These are phyloP conservation scores for Alnus glutinosa DNA, from an alignment of 306 rosid genomes.

Conservation along the genomic window DNA sequence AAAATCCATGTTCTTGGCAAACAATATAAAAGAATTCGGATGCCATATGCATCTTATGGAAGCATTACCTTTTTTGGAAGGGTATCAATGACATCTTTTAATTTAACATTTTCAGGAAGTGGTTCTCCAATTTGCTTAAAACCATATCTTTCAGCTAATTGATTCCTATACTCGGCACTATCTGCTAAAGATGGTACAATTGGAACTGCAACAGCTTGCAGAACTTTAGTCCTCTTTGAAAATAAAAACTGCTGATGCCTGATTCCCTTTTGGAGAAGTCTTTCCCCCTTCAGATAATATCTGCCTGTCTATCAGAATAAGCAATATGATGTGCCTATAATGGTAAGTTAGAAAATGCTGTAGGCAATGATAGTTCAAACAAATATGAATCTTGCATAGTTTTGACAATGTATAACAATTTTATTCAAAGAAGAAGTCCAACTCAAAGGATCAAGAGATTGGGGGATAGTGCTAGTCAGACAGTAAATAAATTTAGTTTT, in stretches of 20 bases:
- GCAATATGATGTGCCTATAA: slow-evolving; percentile 21
- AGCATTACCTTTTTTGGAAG: slow-evolving; percentile 82
- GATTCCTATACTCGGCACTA: slow-evolving; percentile 58
- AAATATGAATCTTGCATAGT: not conserved
- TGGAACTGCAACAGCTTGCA: slow-evolving; percentile 78
- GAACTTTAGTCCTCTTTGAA: slow-evolving; percentile 34
- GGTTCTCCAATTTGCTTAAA: slow-evolving; percentile 78
- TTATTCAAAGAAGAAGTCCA: not conserved
- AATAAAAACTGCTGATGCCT: slow-evolving; percentile 32
- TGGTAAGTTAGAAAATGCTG: not conserved
- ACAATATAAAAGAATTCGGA: slow-evolving; percentile 12
- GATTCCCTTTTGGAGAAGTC: slow-evolving; percentile 45
- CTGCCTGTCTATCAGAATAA: slow-evolving; percentile 46
- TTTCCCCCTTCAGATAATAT: slow-evolving; percentile 37
- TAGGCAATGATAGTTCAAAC: not conserved
- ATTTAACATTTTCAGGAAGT: slow-evolving; percentile 67
- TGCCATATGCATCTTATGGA: slow-evolving; percentile 5
- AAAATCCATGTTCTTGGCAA: slow-evolving; percentile 1
- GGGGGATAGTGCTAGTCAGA: not conserved
- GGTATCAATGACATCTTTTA: slow-evolving; percentile 69
- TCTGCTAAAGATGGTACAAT: slow-evolving; percentile 56
- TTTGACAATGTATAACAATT: not conserved
- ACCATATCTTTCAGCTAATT: slow-evolving; percentile 76
- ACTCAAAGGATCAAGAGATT: not conserved
- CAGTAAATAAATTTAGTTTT: not conserved